A percentile compares a stretch with the other conserved stretches of the same genome.
Evolutionary conservation across 306 rosid species (phyloP).

Genomic region (Rosa persica): DNA sequence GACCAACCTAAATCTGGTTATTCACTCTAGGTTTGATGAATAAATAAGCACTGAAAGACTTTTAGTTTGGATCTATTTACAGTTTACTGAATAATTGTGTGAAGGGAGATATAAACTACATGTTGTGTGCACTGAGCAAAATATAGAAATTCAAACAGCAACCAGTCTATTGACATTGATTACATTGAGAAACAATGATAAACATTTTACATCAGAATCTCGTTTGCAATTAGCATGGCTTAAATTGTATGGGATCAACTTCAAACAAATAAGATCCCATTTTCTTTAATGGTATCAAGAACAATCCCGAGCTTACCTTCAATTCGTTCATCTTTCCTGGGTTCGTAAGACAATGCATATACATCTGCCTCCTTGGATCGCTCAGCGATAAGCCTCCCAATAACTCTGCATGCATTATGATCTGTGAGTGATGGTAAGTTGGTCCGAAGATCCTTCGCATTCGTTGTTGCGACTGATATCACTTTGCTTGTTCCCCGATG

Average conservation of each 20-base stretch:
- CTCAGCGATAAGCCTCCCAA: constrained; percentile 85
- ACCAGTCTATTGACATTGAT: background rate
- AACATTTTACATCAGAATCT: constrained; percentile 9
- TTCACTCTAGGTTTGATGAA: background rate
- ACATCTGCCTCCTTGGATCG: constrained; percentile 88
- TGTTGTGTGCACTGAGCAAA: background rate
- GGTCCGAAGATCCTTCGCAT: constrained; percentile 67
- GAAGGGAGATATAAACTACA: background rate
- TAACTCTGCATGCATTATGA: constrained; percentile 61
- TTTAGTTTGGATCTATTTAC: too few relatives aligned
- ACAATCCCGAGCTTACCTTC: constrained; percentile 82
- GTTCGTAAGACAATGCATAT: constrained; percentile 75
- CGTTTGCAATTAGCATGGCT: background rate
- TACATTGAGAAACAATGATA: background rate
- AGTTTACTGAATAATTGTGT: too few relatives aligned
- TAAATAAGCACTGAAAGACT: background rate
- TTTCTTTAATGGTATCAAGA: constrained; percentile 74
- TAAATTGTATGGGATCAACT: background rate
- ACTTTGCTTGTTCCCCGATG: constrained; percentile 91
- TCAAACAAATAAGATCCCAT: constrained; percentile 59
- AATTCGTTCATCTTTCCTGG: constrained; percentile 69
- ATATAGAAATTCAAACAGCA: background rate
- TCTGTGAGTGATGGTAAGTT: constrained; percentile 68
- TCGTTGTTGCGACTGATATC: constrained; percentile 85
- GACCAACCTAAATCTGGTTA: background rate